A percentile compares a stretch with the other conserved stretches of the same genome.
phyloP scores from a whole-genome alignment of 2,329 filamentous ascomycete species.

The Stachybotrys elegans region DNA sequence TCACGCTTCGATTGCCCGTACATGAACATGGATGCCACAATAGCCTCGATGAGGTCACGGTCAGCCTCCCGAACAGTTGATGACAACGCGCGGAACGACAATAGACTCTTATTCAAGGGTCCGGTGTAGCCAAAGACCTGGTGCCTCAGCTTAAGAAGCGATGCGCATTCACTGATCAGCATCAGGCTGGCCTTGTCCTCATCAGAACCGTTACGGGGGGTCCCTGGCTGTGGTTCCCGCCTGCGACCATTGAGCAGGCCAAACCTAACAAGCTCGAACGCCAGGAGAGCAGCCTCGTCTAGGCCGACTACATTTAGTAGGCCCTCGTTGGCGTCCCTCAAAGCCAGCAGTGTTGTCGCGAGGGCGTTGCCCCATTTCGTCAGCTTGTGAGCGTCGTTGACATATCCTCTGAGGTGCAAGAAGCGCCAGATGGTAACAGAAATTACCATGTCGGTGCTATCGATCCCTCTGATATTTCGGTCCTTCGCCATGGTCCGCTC shows the following conservation, averaged over 20 bases:
- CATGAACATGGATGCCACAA: slow-evolving; percentile 75
- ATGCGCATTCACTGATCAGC: slow-evolving; percentile 81
- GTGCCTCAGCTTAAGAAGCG: slow-evolving; percentile 76
- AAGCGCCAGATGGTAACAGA: slow-evolving; percentile 82
- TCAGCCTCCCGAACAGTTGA: slow-evolving; percentile 73
- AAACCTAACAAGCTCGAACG: slow-evolving; percentile 78
- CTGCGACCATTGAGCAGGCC: slow-evolving; percentile 70
- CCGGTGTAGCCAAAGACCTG: slow-evolving; percentile 88
- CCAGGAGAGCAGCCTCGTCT: slow-evolving; percentile 75
- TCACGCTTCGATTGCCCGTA: slow-evolving; percentile 72
- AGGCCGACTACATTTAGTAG: slow-evolving; percentile 42
- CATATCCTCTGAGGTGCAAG: slow-evolving; percentile 81
- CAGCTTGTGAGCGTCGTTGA: slow-evolving; percentile 72
- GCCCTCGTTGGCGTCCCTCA: slow-evolving; percentile 49
- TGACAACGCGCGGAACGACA: slow-evolving; percentile 81
- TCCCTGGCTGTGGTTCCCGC: slow-evolving; percentile 49
- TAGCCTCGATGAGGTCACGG: slow-evolving; percentile 78
- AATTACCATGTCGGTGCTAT: slow-evolving; percentile 59
- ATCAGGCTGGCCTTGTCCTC: slow-evolving; percentile 74
- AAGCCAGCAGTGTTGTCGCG: slow-evolving; percentile 58
- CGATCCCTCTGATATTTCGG: slow-evolving; percentile 55
- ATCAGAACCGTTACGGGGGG: slow-evolving; percentile 53
- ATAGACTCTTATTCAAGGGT: slow-evolving; percentile 81
- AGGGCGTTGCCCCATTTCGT: slow-evolving; percentile 82
- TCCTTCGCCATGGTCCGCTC: slow-evolving; percentile 61